Evolutionary conservation across 176 grass and related monocot species (phyloP), one percentile per base, ranked within the genome.

Genomic region (Zea luxurians): DNA sequence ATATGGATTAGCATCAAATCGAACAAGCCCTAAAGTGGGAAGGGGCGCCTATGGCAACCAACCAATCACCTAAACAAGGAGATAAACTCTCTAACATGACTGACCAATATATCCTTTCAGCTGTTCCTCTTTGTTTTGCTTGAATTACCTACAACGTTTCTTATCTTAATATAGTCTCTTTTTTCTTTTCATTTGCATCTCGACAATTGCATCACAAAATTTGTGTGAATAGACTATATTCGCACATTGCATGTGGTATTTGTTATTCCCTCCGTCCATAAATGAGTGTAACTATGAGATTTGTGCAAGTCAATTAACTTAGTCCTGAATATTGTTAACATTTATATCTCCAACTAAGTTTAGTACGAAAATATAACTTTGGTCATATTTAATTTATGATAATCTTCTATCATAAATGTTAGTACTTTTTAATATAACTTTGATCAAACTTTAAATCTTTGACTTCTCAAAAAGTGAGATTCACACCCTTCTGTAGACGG

Each of bases 21-120:
- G 27, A 27, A 27, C 27, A 27, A 27, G 27, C 27, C 27, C 27
- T 27, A 27, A 27, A 27, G 27, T 27, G 27, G 27, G 27, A 27
- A 27, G 27, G 27, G 27, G 27, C 27, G 27, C 27, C 27, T 27
- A 27, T 27, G 27, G 27, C 27, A 27, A 27, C 27, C 27, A 27
- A 27, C 27, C 27, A 27, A 27, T 27, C 27, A 27, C 27, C 27
- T 27, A 27, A 27, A 27, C 27, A 27, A 27, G 27, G 27, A 27
- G 27, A 27, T 27, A 27, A 27, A 27, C 27, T 27, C 27, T 27
- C 27, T 27, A 27, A 27, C 27, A 27, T 27, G 0, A 27, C 27
- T 40, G 63, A 5, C 10, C 13, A 75, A 61, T 75, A 52, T 36
- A 52, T 73, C 61, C 8, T 78, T 78, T 78, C 36, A 53, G n/a